A percentile compares a stretch with the other conserved stretches of the same genome.
Evolutionary conservation across 1,284 basidiomycete species (phyloP).

Genomic region (Heliocybe sulcata): DNA sequence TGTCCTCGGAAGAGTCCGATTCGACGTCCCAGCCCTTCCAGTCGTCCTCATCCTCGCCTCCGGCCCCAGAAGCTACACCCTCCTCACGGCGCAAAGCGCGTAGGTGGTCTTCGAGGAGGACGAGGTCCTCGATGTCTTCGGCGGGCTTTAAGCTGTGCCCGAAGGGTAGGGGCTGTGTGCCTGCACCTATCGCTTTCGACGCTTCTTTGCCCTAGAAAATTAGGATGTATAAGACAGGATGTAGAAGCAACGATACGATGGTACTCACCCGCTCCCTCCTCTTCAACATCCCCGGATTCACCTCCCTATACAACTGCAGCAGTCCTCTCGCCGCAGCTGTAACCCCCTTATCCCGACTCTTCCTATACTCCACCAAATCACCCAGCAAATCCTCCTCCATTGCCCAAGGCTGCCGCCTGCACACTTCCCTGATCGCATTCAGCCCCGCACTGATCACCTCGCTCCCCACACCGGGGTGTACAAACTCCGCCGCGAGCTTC

Average conservation of each 20-base stretch:
- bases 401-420: constrained; percentile 89
- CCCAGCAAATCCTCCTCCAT: constrained; percentile 93
- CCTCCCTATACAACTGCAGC: constrained; percentile 90
- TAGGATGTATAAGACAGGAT: not conserved
- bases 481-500: constrained; percentile 94
- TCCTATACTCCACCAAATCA: constrained; percentile 92
- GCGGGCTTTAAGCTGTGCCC: constrained; percentile 74
- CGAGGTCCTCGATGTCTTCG: constrained; percentile 86
- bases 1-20: constrained; percentile 56
- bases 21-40: constrained; percentile 94
- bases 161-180: constrained; percentile 67
- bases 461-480: constrained; percentile 93
- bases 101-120: constrained; percentile 84
- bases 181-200: constrained; percentile 59
- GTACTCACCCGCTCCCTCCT: constrained; percentile 76
- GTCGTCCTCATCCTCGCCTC: constrained; percentile 53
- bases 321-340: constrained; percentile 84
- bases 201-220: constrained; percentile 73
- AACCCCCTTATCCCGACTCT: constrained; percentile 93
- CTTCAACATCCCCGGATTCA: constrained; percentile 92
- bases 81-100: constrained; percentile 64
- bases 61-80: constrained; percentile 40
- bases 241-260: constrained; percentile 2
- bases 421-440: constrained; percentile 93
- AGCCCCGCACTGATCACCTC: constrained; percentile 96